A percentile compares a stretch with the other conserved stretches of the same genome.
Evolutionary conservation across 306 rosid species (phyloP).

Genomic region (Citrullus colocynthis): DNA sequence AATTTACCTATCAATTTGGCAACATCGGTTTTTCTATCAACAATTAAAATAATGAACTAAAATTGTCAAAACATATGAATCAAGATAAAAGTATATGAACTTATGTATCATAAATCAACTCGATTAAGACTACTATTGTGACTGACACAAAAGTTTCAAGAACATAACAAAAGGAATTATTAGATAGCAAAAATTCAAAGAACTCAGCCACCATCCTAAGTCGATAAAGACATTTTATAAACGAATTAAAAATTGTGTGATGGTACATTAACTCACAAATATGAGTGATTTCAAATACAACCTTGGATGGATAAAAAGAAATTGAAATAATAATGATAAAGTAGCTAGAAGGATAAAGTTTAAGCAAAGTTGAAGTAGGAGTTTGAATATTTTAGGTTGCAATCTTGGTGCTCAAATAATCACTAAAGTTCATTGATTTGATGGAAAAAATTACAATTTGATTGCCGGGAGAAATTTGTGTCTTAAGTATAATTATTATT

Average conservation of each 20-base stretch:
- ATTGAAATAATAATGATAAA: not conserved
- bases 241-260: too few relatives aligned
- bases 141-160: not conserved
- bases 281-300: too few relatives aligned
- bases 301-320: not conserved
- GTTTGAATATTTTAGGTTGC: not conserved
- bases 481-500: not conserved
- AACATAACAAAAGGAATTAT: too few relatives aligned
- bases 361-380: not conserved
- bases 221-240: not conserved
- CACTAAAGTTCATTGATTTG: not conserved
- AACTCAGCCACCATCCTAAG: not conserved
- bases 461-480: not conserved
- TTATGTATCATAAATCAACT: too few relatives aligned
- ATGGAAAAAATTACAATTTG: not conserved
- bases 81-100: too few relatives aligned
- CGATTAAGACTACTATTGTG: too few relatives aligned
- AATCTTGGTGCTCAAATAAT: not conserved
- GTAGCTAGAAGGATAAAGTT: not conserved
- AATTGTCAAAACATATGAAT: too few relatives aligned
- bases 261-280: too few relatives aligned
- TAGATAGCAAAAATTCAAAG: too few relatives aligned
- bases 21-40: too few relatives aligned
- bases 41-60: too few relatives aligned
- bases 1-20: too few relatives aligned